Evolutionary conservation across 192 early-diverging fungal species (phyloP), one percentile per base, ranked within the genome.

Genomic region (Entophlyctis helioformis): DNA sequence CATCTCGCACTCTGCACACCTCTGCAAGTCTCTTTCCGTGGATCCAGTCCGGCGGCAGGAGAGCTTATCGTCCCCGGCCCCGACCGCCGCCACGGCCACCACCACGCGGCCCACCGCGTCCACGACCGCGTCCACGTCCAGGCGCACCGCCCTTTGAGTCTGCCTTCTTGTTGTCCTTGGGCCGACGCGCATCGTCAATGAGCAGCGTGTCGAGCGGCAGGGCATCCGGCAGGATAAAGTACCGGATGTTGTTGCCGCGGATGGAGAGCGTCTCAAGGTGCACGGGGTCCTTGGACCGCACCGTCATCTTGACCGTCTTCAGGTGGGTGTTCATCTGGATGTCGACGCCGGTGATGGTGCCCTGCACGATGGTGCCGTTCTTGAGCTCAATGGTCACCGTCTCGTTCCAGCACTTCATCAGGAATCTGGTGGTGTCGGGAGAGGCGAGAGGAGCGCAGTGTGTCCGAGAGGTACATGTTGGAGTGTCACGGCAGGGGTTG

Each of bases 311-410:
- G 44, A 97, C 93, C 31, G 86, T 80, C 57, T 94, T 95, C 62
- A 98, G 71, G 65, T 98, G 96, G 51, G 89, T 96, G 67, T 98
- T 98, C 96, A 98, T 98, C 66, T 83, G 85, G 91, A 98, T 94
- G 56, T 98, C 96, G 19, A 97, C 91, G 37, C 85, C 86, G 27
- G 86, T 88, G 45, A 98, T 81, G 16, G 93, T 98, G 43, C 96
- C 96, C 59, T 87, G 82, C 31, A 98, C 87, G 50, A 93, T 74
- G 13, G 93, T 97, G 41, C 96, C 96, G 61, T 98, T 98, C 56
- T 98, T 98, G 42, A 98, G 76, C 71, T 98, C 96, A 60, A 98
- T 85, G 10, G 93, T 95, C 36, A 98, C 96, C 23, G 90, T 91
- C 72, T 97, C 91, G 64, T 87, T 89, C 51, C 80, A 83, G 61